Conservation (phyloP, 805 yeast species). For the Jamesozyma lodderae region DNA sequence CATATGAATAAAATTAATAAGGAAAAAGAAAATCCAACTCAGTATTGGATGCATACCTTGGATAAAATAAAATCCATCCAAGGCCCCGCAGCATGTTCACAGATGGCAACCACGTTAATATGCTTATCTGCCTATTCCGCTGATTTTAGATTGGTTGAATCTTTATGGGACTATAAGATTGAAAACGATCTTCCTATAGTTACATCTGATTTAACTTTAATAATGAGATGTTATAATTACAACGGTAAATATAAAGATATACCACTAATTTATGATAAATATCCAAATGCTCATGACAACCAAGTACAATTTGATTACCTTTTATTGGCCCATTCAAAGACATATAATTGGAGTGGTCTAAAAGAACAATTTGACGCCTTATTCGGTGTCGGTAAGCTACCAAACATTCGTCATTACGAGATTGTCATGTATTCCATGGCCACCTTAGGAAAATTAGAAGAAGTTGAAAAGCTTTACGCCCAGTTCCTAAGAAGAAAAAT, state of each 20-base stretch:
- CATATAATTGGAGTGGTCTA: slow-evolving; percentile 44
- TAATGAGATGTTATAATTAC: slow-evolving; percentile 19
- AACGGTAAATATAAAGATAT: slow-evolving; percentile 20
- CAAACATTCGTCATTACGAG: slow-evolving; percentile 46
- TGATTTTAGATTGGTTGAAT: slow-evolving; percentile 11
- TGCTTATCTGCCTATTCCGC: slow-evolving; percentile 12
- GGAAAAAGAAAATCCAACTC: slow-evolving; percentile 6
- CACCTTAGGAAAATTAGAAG: slow-evolving; percentile 36
- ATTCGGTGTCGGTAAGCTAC: slow-evolving; percentile 46
- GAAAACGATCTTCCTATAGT: slow-evolving; percentile 12
- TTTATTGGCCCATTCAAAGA: slow-evolving; percentile 36
- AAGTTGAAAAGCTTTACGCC: slow-evolving; percentile 42
- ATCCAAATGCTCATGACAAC: slow-evolving; percentile 37
- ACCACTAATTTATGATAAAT: slow-evolving; percentile 29
- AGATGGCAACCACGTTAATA: slow-evolving; percentile 24
- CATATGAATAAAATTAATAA: slow-evolving; percentile 4
- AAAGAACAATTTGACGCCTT: slow-evolving; percentile 49
- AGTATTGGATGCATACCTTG: neutral
- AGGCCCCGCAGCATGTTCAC: slow-evolving; percentile 22
- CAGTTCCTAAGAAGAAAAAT: slow-evolving; percentile 39
- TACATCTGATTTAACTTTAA: slow-evolving; percentile 17
- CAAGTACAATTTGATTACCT: slow-evolving; percentile 39
- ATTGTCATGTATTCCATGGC: slow-evolving; percentile 56
- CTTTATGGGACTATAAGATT: slow-evolving; percentile 29
- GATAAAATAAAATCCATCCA: neutral